Base-by-base conservation (phyloP, 306 rosid genomes). In the Datisca glomerata region DNA sequence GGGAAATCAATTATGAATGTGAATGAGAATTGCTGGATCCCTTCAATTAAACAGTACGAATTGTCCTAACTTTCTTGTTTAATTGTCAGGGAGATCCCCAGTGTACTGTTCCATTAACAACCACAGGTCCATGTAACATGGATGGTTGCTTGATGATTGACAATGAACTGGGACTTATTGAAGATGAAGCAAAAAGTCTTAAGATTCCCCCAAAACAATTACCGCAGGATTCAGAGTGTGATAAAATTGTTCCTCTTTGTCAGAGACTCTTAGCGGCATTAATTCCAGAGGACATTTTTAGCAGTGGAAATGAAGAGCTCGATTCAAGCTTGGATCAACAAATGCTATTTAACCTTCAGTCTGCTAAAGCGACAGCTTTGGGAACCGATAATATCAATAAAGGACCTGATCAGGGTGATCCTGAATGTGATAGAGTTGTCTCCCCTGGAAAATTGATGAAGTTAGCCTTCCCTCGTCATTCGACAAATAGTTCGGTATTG, bases 221-320 rank as follows among this genome's bases (percentile, higher is more conserved):
- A 29, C 48, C 48, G 37, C 60, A 59, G 12, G 66, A 73, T 41
- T 63, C 64, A 58, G 74, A 71, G 56, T 84, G 71, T 69, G 71
- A 70, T 61, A 61, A 44, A 45, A 57, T 64, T 35, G 68, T 75
- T 43, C 84, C 98, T 38, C 81, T 89, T 41, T 89, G 74, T 64
- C 91, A 89, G 70, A 80, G 81, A 57, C 77, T 89, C 64, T 57
- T 89, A 49, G 93, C 95, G 8, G 85, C 98, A 37, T 64, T 89
- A 37, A 84, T 89, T 65, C 63, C 91, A 25, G 95, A 84, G 69
- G 95, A 83, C 73, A 81, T 74, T 67, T 74, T 68, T 61, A 55
- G 51, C 55, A 53, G 57, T 61, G 86, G 67, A 58, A 74, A 34
- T 72, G 95, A 74, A 46, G 81, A 75, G 55, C 53, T 66, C 41